Evolutionary conservation across 1,139 yeast species (phyloP), one percentile per base, ranked within the genome.

Genomic region (Protomyces inundatus): DNA sequence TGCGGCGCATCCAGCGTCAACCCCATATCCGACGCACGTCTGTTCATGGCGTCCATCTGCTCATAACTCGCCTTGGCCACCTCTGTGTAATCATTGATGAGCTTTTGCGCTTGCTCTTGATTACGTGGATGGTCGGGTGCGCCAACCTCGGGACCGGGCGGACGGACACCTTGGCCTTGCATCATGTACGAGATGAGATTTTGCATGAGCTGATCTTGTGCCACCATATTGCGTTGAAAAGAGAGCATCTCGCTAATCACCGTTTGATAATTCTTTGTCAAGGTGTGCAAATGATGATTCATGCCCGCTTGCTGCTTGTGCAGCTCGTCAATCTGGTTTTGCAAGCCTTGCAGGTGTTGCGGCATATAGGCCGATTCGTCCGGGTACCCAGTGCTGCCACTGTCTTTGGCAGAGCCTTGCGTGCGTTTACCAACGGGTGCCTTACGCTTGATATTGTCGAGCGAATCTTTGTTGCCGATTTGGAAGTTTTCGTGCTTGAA

Each of bases 401-500:
- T n/a, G 4, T 53, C 55, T 32, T 55, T 35, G 32, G 52, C 39
- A 6, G 45, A 16, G 35, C 39, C 45, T 14, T 40, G 42, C 5
- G 37, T 75, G 74, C 37, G 65, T 42, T 58, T 58, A 36, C 34
- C 65, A 14, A 61, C 42, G 64, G 64, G 37, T 57, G 61, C 40
- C 71, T 73, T 56, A 73, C 76, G 35, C 72, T 86, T 87, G 71
- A 90, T 90, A 68, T 87, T 86, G 64, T 88, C 95, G 59, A 90
- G 79, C 16, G 88, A 82, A 32, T 84, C 85, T 64, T 83, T 78
- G 71, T 88, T 89, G 73, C 88, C 84, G 52, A 83, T 82, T 69
- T 83, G 82, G 74, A 93, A 93, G 69, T 86, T 90, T 0, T 96
- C 96, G 73, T 93, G 98, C 73, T 85, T 85, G 77, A 93, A 93